Base-by-base conservation (phyloP, 2,329 filamentous ascomycete genomes). In the Aspergillus aculeatus region DNA sequence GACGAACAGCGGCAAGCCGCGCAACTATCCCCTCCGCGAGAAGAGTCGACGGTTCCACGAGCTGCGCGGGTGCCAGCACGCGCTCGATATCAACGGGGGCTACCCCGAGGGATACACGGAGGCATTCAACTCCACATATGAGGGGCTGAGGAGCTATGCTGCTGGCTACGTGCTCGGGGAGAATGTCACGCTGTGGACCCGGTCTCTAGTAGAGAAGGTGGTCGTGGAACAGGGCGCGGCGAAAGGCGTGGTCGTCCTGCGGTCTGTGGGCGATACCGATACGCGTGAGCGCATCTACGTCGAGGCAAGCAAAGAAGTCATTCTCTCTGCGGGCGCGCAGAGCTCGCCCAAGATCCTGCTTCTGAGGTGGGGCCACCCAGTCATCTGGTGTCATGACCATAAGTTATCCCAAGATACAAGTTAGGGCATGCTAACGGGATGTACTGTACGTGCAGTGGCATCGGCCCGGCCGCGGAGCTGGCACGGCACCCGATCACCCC, bases 321-420 rank as follows among this genome's bases (percentile, higher is more conserved):
- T 54, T 16, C 52, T 54, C 1, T 47, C 52, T 4, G 41, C 38
- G 9, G 52, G 52, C 4, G 41, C 52, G 10, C 38, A 54, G 9
- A 44, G 52, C n/a, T 54, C 52, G 10, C 35, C 52, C 3, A 54
- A 54, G n/a, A 54, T 54, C 11, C 52, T 54, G 11, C 41, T 54
- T 3, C 2, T 54, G 3, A 54, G 52, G 52, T 54, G 16, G 6
- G 35, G 9, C 11, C 23, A 29, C 16, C 3, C 21, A 11, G 2
- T n/a, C 0, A n/a, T 3, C 50, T 41, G 3, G 3, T 24, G 16
- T 7, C 6, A 32, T 1, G n/a, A n/a, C 21, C 32, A 23, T 14
- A 9, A 26, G 26, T 7, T 26, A 16, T 5, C 32, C 11, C 14
- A 14, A 14, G 32, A 14, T 9, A 9, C 26, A 2, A 26, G 7